A percentile compares a stretch with the other conserved stretches of the same genome.
Conservation (phyloP, 139 green algal species). For the Limnomonas spitsbergensis region DNA sequence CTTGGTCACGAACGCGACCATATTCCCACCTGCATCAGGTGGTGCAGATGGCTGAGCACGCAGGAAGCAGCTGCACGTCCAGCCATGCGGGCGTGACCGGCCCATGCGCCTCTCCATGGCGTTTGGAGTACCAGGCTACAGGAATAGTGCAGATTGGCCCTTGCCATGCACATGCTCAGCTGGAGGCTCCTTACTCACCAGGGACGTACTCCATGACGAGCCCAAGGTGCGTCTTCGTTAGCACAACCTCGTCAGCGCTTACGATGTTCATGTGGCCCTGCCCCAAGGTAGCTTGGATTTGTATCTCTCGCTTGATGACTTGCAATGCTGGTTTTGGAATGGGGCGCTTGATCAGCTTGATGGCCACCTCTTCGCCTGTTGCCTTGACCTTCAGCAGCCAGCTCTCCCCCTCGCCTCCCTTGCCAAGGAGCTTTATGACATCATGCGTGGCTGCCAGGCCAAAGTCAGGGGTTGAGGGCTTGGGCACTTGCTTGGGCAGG, state of each 20-base stretch:
- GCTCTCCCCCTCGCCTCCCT: slow-evolving; percentile 57
- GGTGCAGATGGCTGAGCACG: neutral
- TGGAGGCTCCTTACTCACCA: slow-evolving; percentile 28
- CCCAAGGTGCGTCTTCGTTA: slow-evolving; percentile 50
- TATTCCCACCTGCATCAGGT: slow-evolving; percentile 50
- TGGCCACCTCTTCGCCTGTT: slow-evolving; percentile 40
- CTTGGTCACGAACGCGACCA: slow-evolving; percentile 54
- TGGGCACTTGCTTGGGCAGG: no score
- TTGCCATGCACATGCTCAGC: no score
- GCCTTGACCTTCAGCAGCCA: slow-evolving; percentile 49
- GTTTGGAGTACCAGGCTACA: no score
- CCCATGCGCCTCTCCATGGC: no score
- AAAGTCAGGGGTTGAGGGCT: slow-evolving; percentile 41
- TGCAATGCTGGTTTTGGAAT: slow-evolving; percentile 54
- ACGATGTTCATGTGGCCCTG: slow-evolving; percentile 67
- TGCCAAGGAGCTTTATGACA: slow-evolving; percentile 51
- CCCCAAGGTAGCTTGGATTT: slow-evolving; percentile 59
- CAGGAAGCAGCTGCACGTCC: neutral
- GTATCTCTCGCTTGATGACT: slow-evolving; percentile 66
- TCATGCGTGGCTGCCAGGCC: slow-evolving; percentile 37
- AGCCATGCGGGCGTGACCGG: no score
- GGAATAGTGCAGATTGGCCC: no score
- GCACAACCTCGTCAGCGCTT: slow-evolving; percentile 54
- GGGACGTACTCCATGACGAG: slow-evolving; percentile 67
- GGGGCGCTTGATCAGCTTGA: slow-evolving; percentile 63